These are phyloP conservation scores for Rhizopus microsporus DNA, from an alignment of 371 early-diverging fungal genomes.

Conservation along the genomic window DNA sequence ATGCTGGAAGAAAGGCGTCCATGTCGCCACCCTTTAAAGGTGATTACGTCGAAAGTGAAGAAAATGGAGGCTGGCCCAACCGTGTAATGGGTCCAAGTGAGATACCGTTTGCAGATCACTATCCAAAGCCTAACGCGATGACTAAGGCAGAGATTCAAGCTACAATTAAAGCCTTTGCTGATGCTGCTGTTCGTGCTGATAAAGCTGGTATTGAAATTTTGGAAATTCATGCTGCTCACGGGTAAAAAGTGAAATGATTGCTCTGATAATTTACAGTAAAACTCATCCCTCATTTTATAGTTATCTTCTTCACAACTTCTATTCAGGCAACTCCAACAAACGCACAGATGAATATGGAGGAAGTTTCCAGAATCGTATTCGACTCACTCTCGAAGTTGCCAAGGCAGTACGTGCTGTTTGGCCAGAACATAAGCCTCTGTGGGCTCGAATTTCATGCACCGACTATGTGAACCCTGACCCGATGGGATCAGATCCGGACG, in stretches of 20 bases:
- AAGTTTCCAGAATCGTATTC: constrained; percentile 72
- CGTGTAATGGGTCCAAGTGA: constrained; percentile 74
- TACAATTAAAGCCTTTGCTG: constrained; percentile 63
- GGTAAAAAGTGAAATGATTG: constrained; percentile 41
- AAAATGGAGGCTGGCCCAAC: constrained; percentile 83
- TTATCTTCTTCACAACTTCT: constrained; percentile 78
- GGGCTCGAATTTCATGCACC: constrained; percentile 74
- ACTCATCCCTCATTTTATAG: constrained; percentile 74
- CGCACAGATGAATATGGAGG: constrained; percentile 87
- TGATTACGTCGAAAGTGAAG: constrained; percentile 53
- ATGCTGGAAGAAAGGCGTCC: constrained; percentile 84
- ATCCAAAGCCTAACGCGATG: constrained; percentile 63
- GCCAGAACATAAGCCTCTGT: constrained; percentile 79
- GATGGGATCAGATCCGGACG: constrained; percentile 31
- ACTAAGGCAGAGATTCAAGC: constrained; percentile 64
- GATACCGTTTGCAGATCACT: constrained; percentile 45
- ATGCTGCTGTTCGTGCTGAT: constrained; percentile 72
- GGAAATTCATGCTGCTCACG: constrained; percentile 81
- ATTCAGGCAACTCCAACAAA: constrained; percentile 78
- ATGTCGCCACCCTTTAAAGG: constrained; percentile 60
- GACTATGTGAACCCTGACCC: constrained; percentile 56
- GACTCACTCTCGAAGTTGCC: constrained; percentile 68
- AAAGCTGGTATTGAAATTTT: constrained; percentile 84
- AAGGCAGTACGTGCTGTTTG: constrained; percentile 66
- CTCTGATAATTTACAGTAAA: constrained; percentile 61